Evolutionary conservation across 31 red algal genomes (phyloP).

Genomic region (Odonthalia washingtoniensis): DNA sequence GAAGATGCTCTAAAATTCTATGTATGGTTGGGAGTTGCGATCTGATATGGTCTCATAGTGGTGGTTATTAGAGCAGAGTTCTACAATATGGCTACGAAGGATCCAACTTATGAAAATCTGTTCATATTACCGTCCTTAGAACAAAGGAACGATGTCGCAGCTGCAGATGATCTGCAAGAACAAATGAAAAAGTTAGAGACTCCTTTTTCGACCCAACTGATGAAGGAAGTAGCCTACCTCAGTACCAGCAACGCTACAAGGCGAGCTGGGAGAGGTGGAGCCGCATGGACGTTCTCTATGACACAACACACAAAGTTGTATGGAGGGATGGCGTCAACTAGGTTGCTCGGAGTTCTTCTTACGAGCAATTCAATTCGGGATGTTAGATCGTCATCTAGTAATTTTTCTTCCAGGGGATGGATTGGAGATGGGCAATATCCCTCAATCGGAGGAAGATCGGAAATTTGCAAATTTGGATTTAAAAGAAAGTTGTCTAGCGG

Average conservation of each 20-base stretch:
- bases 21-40: slow-evolving; percentile 2
- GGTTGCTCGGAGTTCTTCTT: too few species aligned
- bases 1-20: background rate
- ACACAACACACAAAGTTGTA: too few species aligned
- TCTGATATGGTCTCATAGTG: slow-evolving; percentile 14
- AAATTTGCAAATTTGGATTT: too few species aligned
- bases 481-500: too few species aligned
- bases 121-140: background rate
- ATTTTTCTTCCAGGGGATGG: too few species aligned
- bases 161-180: slow-evolving; percentile 28
- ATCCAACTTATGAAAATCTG: slow-evolving; percentile 8
- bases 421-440: too few species aligned
- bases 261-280: slow-evolving; percentile 12
- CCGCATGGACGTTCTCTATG: too few species aligned
- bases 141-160: background rate
- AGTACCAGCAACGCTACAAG: slow-evolving; percentile 39
- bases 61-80: slow-evolving; percentile 16
- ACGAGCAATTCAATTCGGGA: too few species aligned
- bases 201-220: slow-evolving; percentile 29
- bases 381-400: too few species aligned
- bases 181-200: slow-evolving; percentile 26
- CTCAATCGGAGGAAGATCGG: too few species aligned
- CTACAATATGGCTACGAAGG: slow-evolving; percentile 41
- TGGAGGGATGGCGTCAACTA: too few species aligned
- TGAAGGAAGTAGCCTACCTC: slow-evolving; percentile 43